Conservation (phyloP, 148 eudicot genomes). For the Rhododendron mucronatum region DNA sequence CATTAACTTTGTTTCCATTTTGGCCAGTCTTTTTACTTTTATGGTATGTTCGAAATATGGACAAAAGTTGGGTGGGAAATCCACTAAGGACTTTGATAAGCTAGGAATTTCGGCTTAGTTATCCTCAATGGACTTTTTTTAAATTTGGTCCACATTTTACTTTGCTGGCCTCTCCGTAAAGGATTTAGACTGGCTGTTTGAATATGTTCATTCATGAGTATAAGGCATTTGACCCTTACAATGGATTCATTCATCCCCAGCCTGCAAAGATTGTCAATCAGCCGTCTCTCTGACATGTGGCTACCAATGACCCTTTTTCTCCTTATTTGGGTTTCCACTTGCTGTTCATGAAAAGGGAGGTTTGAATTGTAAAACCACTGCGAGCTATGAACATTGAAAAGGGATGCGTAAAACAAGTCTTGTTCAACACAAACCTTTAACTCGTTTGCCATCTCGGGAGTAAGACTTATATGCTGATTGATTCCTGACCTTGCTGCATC, state of each 20-base stretch:
- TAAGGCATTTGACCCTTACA: constrained; percentile 38
- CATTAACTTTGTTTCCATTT: neutral
- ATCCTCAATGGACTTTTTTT: neutral
- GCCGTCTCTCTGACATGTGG: constrained; percentile 91
- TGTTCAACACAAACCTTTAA: constrained; percentile 55
- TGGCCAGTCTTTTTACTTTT: neutral
- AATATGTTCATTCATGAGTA: neutral
- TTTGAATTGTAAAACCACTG: neutral
- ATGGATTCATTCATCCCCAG: constrained; percentile 91
- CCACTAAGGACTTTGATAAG: neutral
- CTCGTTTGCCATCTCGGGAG: constrained; percentile 85
- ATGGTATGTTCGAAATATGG: neutral
- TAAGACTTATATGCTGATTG: constrained; percentile 67
- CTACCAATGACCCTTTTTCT: constrained; percentile 98
- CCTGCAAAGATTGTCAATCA: constrained; percentile 81
- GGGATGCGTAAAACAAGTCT: neutral
- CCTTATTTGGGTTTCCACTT: constrained; percentile 90
- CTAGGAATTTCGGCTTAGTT: neutral
- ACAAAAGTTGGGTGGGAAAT: neutral
- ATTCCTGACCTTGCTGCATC: constrained; percentile 98
- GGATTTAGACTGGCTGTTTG: neutral
- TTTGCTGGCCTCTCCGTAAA: neutral
- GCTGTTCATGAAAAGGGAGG: constrained; percentile 40
- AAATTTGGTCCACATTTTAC: neutral
- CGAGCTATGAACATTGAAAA: neutral